Evolutionary conservation across 306 rosid genomes (phyloP).

Genomic region (Arachis hypogaea): DNA sequence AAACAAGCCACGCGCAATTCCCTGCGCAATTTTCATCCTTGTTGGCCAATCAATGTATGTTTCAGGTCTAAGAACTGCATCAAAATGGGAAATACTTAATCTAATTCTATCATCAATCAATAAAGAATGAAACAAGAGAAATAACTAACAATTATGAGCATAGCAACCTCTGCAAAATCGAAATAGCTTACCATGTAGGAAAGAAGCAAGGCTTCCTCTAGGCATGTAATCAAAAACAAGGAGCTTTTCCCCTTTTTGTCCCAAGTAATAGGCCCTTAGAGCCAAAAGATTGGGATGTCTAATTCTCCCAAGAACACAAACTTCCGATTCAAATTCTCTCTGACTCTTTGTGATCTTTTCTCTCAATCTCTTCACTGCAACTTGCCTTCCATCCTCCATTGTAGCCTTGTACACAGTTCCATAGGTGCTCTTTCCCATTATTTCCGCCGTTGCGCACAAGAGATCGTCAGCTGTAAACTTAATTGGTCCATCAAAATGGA

Average conservation of each 20-base stretch:
- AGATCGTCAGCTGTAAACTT: constrained; percentile 83
- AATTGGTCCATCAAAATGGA: constrained; percentile 70
- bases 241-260: constrained; percentile 85
- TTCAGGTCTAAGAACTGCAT: constrained; percentile 69
- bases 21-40: constrained; percentile 73
- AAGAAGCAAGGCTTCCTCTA: constrained; percentile 65
- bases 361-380: constrained; percentile 81
- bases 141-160: background rate
- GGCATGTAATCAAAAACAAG: constrained; percentile 78
- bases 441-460: constrained; percentile 82
- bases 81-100: background rate
- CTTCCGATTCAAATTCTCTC: constrained; percentile 77
- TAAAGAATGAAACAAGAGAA: background rate
- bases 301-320: constrained; percentile 60
- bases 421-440: constrained; percentile 80
- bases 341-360: constrained; percentile 76
- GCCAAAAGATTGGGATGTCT: constrained; percentile 77
- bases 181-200: constrained; percentile 62
- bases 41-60: constrained; percentile 70
- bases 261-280: constrained; percentile 70
- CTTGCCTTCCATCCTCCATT: constrained; percentile 80
- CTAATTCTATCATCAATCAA: background rate
- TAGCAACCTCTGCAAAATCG: background rate
- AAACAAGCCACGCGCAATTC: constrained; percentile 59
- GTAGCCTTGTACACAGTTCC: constrained; percentile 85